Conservation (phyloP, 2,329 filamentous ascomycete genomes). For the Diaporthe sp. region DNA sequence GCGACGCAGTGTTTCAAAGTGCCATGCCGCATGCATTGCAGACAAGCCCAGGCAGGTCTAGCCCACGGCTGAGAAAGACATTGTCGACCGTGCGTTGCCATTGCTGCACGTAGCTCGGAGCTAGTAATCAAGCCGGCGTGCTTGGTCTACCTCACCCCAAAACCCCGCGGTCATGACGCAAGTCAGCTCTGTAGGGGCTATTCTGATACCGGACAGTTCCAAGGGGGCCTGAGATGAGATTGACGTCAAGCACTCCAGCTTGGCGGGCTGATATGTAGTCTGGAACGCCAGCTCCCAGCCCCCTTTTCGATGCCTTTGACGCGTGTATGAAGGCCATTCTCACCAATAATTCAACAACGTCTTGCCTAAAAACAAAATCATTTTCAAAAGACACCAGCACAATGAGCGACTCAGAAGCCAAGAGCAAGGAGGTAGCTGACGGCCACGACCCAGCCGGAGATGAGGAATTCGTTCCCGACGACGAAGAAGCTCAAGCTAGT, state of each 20-base stretch:
- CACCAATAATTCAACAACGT: too few species aligned
- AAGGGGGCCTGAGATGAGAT: not conserved
- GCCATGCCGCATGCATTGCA: not conserved
- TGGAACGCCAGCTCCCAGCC: not conserved
- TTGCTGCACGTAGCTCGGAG: not conserved
- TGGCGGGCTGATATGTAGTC: not conserved
- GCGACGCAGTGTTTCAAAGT: not conserved
- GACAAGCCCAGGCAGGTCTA: not conserved
- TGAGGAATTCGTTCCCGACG: slow-evolving; percentile 7
- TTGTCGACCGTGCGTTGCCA: not conserved
- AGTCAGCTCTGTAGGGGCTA: not conserved
- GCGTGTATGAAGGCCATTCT: too few species aligned
- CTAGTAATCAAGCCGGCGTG: not conserved
- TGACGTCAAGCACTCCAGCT: slow-evolving; percentile 18
- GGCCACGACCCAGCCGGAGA: not conserved
- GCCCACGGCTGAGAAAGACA: not conserved
- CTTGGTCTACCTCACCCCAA: not conserved
- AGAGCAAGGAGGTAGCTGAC: not conserved
- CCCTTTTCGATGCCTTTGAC: not conserved
- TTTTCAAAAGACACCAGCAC: not conserved
- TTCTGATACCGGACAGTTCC: not conserved
- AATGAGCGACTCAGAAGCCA: not conserved
- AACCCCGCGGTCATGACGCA: slow-evolving; percentile 6
- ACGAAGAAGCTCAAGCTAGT: not conserved
- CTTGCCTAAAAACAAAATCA: fast-evolving